A percentile compares a stretch with the other conserved stretches of the same genome.
phyloP scores from a whole-genome alignment of 2,329 filamentous ascomycete species.

The Epicoccum nigrum region DNA sequence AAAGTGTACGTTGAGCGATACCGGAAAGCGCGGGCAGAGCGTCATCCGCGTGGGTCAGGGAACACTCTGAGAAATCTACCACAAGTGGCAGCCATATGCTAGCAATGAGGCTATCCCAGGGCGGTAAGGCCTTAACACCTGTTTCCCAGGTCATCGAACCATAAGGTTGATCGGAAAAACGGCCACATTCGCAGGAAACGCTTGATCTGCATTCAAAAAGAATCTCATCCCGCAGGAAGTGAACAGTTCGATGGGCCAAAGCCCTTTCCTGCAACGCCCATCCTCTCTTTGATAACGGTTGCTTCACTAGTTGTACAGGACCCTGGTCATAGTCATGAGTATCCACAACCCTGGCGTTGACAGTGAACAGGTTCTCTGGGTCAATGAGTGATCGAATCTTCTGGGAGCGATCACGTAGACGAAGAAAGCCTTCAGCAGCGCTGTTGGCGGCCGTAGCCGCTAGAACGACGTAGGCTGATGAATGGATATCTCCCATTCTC shows the following conservation, averaged over 20 bases:
- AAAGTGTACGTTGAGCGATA: slow-evolving; percentile 1
- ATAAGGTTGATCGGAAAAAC: background rate
- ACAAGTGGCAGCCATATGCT: slow-evolving; percentile 1
- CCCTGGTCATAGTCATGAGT: background rate
- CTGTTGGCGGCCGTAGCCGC: slow-evolving; percentile 7
- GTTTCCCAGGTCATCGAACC: too few relatives aligned
- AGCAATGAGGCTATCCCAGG: too few relatives aligned
- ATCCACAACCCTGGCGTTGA: background rate
- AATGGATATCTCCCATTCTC: slow-evolving; percentile 24
- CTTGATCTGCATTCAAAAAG: slow-evolving; percentile 7
- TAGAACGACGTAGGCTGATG: slow-evolving; percentile 19
- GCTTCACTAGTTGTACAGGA: background rate
- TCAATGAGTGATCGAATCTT: background rate
- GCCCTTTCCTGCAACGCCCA: slow-evolving; percentile 14
- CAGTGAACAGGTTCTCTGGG: background rate
- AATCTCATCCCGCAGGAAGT: slow-evolving; percentile 10
- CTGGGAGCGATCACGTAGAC: background rate
- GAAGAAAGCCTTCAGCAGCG: slow-evolving; percentile 1
- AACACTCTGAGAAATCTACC: background rate
- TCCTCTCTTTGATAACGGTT: slow-evolving; percentile 6
- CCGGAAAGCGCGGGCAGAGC: slow-evolving; percentile 16
- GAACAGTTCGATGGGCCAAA: slow-evolving; percentile 5
- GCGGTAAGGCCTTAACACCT: too few relatives aligned
- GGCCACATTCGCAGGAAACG: slow-evolving; percentile 13
- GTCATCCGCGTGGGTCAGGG: slow-evolving; percentile 8